phyloP scores from a whole-genome alignment of 2,329 filamentous ascomycete genomes.

The Hymenoscyphus fraxineus region DNA sequence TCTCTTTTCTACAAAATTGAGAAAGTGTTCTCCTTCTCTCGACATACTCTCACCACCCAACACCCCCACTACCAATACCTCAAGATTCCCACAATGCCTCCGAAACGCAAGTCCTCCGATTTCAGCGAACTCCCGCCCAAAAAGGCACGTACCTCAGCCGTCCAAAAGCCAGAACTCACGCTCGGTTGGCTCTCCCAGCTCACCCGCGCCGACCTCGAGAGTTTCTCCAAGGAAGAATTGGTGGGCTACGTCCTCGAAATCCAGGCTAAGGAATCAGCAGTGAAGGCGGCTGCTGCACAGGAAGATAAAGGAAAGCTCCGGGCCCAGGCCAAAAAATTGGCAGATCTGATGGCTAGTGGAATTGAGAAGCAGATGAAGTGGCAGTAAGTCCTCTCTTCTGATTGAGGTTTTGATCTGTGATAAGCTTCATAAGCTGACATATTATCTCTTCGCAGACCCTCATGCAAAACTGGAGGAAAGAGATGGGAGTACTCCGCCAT shows the following conservation, averaged over 20 bases:
- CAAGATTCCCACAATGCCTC: background rate
- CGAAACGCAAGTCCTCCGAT: constrained; percentile 4
- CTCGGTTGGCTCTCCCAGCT: background rate
- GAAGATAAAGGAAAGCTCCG: background rate
- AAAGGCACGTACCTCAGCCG: constrained; percentile 1
- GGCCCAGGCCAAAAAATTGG: constrained; percentile 2
- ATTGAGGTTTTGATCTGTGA: background rate
- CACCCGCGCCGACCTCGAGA: constrained; percentile 3
- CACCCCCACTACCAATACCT: background rate
- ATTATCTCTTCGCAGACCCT: background rate
- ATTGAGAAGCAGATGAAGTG: constrained; percentile 9
- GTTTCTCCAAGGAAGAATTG: constrained; percentile 1
- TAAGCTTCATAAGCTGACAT: background rate
- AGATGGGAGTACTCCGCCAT: constrained; percentile 4
- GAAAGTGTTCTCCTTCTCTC: background rate
- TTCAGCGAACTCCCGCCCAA: background rate
- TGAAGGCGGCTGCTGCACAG: background rate
- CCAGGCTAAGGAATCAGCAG: background rate
- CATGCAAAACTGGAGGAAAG: constrained; percentile 8
- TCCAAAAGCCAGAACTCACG: background rate
- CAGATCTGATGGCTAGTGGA: constrained; percentile 9
- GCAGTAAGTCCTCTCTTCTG: background rate
- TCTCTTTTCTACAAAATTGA: too few relatives aligned
- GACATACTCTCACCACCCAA: background rate
- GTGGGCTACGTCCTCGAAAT: constrained; percentile 7